Evolutionary conservation across 1,284 basidiomycete species (phyloP).

Genomic region (Ceratobasidium sp.): DNA sequence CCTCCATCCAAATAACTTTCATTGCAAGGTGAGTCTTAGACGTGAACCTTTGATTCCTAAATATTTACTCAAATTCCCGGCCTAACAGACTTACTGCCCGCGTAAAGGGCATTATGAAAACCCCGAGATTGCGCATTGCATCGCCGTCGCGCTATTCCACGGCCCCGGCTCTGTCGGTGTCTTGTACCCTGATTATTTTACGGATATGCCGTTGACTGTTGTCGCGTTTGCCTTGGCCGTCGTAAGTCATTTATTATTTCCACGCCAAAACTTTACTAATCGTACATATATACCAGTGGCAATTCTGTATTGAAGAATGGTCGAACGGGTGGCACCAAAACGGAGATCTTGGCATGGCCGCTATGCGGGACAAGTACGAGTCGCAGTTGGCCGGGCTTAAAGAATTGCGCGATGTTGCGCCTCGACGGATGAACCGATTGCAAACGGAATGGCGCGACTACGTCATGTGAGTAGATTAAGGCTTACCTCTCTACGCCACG

Average conservation of each 20-base stretch:
- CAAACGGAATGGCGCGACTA: slow-evolving; percentile 5
- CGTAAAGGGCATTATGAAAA: slow-evolving; percentile 21
- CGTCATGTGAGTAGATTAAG: neutral
- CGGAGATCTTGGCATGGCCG: slow-evolving; percentile 8
- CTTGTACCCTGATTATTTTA: slow-evolving; percentile 19
- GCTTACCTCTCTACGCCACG: neutral
- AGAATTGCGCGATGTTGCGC: neutral
- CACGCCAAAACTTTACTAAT: neutral
- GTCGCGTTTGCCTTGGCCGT: slow-evolving; percentile 12
- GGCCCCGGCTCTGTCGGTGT: slow-evolving; percentile 8
- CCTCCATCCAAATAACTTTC: slow-evolving; percentile 9
- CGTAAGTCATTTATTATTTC: neutral
- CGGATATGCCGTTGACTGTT: neutral
- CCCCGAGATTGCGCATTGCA: neutral
- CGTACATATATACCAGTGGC: neutral
- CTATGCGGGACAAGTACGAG: slow-evolving; percentile 29
- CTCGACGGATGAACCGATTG: neutral
- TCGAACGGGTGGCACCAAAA: neutral
- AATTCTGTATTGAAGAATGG: slow-evolving; percentile 39
- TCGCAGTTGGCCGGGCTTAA: slow-evolving; percentile 10
- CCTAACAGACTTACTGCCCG: slow-evolving; percentile 2
- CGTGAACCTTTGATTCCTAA: neutral
- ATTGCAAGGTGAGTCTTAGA: slow-evolving; percentile 7
- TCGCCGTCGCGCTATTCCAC: slow-evolving; percentile 5
- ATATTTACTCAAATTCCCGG: neutral